Evolutionary conservation across 306 rosid species (phyloP).

Genomic region (Medicago truncatula): DNA sequence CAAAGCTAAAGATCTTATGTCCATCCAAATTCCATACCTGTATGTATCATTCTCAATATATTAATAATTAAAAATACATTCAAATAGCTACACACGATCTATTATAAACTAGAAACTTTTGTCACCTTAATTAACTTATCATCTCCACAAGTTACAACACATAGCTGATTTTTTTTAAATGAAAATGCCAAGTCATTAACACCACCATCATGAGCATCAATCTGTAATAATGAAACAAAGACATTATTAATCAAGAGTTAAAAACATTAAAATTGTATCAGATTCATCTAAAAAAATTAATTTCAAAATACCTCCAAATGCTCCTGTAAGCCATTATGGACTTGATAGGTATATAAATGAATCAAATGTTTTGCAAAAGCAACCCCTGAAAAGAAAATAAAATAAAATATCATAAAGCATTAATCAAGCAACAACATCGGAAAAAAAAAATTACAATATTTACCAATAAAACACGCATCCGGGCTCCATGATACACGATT

Average conservation of each 20-base stretch:
- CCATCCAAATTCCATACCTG: constrained; percentile 88
- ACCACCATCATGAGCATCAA: constrained; percentile 75
- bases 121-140: constrained; percentile 78
- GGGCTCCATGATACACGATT: constrained; percentile 81
- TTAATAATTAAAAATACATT: constrained; percentile 14
- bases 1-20: constrained; percentile 58
- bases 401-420: constrained; percentile 2
- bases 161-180: constrained; percentile 54
- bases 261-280: constrained; percentile 16
- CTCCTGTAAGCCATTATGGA: constrained; percentile 52
- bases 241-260: constrained; percentile 19
- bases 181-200: constrained; percentile 85
- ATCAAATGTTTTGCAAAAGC: constrained; percentile 78
- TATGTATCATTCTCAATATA: constrained; percentile 26
- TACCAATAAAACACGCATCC: constrained; percentile 75
- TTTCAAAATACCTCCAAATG: constrained; percentile 57
- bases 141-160: constrained; percentile 79
- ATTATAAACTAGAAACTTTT: neutral
- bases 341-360: constrained; percentile 64
- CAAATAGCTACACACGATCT: constrained; percentile 6
- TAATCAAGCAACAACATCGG: neutral
- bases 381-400: constrained; percentile 60
- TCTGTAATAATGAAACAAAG: constrained; percentile 43
- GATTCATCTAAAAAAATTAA: constrained; percentile 12
- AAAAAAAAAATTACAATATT: no score